Conservation (phyloP, 768 basidiomycete genomes). For the Galerina sulciceps region DNA sequence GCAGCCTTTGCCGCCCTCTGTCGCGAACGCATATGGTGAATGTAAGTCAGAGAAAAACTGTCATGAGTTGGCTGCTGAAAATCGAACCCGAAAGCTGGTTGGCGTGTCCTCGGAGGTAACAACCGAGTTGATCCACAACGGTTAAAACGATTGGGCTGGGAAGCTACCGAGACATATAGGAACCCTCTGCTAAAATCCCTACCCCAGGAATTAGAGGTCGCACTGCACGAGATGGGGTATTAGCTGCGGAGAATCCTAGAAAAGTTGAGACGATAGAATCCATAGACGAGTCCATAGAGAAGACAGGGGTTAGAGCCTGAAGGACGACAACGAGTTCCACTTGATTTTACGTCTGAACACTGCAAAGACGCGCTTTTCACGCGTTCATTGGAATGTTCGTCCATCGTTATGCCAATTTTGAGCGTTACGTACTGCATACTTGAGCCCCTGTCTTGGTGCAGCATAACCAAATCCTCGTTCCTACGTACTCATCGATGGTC, state of each 20-base stretch:
- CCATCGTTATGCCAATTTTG: no score
- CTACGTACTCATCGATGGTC: no score
- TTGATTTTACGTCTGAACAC: no score
- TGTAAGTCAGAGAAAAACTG: slow-evolving; percentile 29
- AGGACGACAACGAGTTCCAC: no score
- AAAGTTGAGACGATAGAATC: not conserved
- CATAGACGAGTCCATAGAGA: no score
- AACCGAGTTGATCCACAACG: slow-evolving; percentile 36
- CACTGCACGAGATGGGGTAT: slow-evolving; percentile 14
- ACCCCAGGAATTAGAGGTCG: slow-evolving; percentile 25
- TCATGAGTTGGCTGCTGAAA: not conserved
- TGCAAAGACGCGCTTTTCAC: no score
- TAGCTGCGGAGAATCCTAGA: not conserved
- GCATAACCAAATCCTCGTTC: no score
- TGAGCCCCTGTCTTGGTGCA: no score
- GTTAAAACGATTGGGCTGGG: slow-evolving; percentile 44
- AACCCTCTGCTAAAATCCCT: slow-evolving; percentile 23
- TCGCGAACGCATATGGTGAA: slow-evolving; percentile 40
- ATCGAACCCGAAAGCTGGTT: slow-evolving; percentile 31
- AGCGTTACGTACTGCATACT: no score
- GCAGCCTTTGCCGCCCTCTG: slow-evolving; percentile 33
- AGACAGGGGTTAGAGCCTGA: no score
- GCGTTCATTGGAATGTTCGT: no score
- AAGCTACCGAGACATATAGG: slow-evolving; percentile 28
- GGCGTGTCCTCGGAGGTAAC: slow-evolving; percentile 45